Evolutionary conservation across 2,329 filamentous ascomycete genomes (phyloP).

Genomic region (Bretziella fagacearum): DNA sequence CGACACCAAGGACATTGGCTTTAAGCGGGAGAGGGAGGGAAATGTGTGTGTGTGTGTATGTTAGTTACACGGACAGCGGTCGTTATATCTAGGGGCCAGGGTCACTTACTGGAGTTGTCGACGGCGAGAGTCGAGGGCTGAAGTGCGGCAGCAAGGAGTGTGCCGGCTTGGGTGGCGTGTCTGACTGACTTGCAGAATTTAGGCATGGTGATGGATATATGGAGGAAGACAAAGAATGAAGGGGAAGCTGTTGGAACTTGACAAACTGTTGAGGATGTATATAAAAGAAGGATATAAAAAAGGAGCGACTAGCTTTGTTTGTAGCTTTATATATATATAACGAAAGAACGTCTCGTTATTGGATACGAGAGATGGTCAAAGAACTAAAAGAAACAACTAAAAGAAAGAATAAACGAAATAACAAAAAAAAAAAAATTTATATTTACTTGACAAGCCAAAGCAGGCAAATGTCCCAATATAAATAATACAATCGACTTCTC

Average conservation of each 20-base stretch:
- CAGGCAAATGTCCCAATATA: no score
- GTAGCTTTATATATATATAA: no score
- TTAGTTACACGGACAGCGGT: not conserved
- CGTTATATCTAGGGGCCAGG: not conserved
- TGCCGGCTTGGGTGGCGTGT: not conserved
- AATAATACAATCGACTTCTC: no score
- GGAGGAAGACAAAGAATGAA: not conserved
- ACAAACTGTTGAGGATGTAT: not conserved
- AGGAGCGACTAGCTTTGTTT: no score
- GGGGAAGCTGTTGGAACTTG: not conserved
- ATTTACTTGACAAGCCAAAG: no score
- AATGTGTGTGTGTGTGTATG: not conserved
- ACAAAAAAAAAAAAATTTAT: not conserved
- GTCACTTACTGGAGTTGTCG: slow-evolving; percentile 10
- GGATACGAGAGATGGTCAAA: no score
- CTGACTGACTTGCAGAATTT: slow-evolving; percentile 13
- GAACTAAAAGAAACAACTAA: slow-evolving; percentile 1
- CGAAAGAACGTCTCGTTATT: no score
- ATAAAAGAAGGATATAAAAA: slow-evolving; percentile 9
- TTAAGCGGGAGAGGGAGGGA: not conserved
- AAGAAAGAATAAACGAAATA: not conserved
- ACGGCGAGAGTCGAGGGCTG: slow-evolving; percentile 6
- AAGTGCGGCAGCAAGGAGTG: slow-evolving; percentile 6
- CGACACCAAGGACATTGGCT: slow-evolving; percentile 46
- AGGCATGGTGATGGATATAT: not conserved